A percentile compares a stretch with the other conserved stretches of the same genome.
phyloP scores from a whole-genome alignment of 441 rosid genomes.

The Brassica hybrid region DNA sequence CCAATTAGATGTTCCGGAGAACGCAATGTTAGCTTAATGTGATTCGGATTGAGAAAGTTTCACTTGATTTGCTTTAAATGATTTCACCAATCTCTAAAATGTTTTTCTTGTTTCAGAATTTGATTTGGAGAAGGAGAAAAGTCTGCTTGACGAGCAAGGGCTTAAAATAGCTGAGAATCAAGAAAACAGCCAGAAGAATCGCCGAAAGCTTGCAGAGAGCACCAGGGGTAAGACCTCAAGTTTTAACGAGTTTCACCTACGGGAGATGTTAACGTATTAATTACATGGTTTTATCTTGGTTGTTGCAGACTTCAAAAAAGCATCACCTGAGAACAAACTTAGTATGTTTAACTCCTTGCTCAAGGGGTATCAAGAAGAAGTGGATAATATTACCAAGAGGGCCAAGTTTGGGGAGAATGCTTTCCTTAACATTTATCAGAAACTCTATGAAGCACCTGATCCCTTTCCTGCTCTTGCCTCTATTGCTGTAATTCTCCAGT shows the following conservation, averaged over 20 bases:
- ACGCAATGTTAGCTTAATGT: constrained; percentile 21
- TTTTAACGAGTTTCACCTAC: no score
- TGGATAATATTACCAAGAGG: constrained; percentile 98
- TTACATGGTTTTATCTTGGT: constrained; percentile 26
- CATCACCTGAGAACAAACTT: constrained; percentile 87
- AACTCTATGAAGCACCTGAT: constrained; percentile 99
- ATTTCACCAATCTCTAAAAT: constrained; percentile 1
- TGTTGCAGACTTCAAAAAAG: constrained; percentile 93
- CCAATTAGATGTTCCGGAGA: constrained; percentile 10
- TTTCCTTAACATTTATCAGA: constrained; percentile 96
- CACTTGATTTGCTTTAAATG: constrained; percentile 21
- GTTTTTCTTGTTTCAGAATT: constrained; percentile 57
- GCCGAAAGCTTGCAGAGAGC: constrained; percentile 99
- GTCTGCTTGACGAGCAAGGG: constrained; percentile 92
- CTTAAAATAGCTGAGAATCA: constrained; percentile 95
- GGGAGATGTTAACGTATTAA: constrained; percentile 16
- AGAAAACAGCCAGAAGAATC: constrained; percentile 94
- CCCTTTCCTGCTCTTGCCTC: constrained; percentile 98
- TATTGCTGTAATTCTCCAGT: constrained; percentile 66
- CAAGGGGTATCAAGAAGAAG: constrained; percentile 99
- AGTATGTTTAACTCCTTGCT: constrained; percentile 88
- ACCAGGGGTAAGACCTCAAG: constrained; percentile 67
- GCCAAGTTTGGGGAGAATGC: constrained; percentile 99
- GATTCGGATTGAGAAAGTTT: constrained; percentile 21
- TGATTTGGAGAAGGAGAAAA: constrained; percentile 95